Base-by-base conservation (phyloP, 495 filamentous ascomycete genomes). In the Talaromyces trachyspermus region DNA sequence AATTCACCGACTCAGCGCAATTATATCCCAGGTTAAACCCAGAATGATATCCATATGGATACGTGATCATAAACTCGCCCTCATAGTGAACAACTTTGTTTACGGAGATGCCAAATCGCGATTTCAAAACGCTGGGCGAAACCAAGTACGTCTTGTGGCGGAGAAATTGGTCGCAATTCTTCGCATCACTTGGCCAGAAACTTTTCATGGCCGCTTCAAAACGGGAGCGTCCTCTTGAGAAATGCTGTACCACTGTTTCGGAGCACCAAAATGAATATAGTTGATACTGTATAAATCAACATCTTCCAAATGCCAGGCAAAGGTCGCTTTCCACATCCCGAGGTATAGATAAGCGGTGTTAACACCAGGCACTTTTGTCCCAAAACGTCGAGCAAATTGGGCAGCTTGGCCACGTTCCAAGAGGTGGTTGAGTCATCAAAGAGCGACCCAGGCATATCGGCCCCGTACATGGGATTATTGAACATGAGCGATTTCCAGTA, bases 271-370 rank as follows among this genome's bases (percentile, higher is more conserved):
- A 60, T 98, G 92, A 50, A 98, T 89, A 63, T 95, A 98, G 69
- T 98, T 98, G 73, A 98, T 98, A 67, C 90, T 96, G 76, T 97
- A 97, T 2, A 98, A 78, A 68, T 98, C 92, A 45, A 98, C 89
- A 68, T 98, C 92, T 59, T 98, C 92, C 30, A 98, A 70, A 77
- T 98, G 92, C 92, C 92, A 98, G 8, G 92, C 91, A 60, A 98
- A 98, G 2, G 92, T 96, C 15, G 92, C 92, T 59, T 96, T 98
- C 92, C 92, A 98, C 94, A 97, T 97, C 15, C 92, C 92, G 35
- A 97, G 72, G 52, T 98, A 98, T 9, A 98, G 75, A 62, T 98
- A 98, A n/a, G 92, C 91, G 3, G 94, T 97, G 58, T 98, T 98
- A 50, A 98, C 92, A 49, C 92, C 92, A 10, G 92, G 92, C 0